Conservation (phyloP, 2,329 filamentous ascomycete species). For the Westerdykella aurantiaca region DNA sequence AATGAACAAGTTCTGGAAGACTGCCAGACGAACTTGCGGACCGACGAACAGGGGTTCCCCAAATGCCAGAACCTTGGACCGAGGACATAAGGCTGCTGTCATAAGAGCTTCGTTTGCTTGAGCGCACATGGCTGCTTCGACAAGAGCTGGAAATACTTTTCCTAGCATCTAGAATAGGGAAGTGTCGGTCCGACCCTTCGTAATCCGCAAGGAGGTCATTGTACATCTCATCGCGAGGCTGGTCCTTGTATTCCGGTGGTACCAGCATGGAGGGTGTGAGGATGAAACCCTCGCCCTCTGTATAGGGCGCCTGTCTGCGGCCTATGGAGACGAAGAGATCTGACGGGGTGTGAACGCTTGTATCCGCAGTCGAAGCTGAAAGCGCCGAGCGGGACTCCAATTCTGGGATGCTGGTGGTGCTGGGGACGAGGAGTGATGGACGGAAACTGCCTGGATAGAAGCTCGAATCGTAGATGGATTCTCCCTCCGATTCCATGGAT, state of each 20-base stretch:
- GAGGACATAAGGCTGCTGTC: slow-evolving; percentile 51
- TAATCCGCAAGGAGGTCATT: slow-evolving; percentile 39
- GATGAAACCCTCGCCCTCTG: slow-evolving; percentile 30
- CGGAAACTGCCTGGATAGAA: slow-evolving; percentile 19
- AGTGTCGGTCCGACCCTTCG: slow-evolving; percentile 44
- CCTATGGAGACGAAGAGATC: slow-evolving; percentile 15
- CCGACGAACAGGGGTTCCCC: slow-evolving; percentile 31
- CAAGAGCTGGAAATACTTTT: slow-evolving; percentile 38
- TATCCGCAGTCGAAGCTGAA: slow-evolving; percentile 28
- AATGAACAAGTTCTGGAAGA: slow-evolving; percentile 36
- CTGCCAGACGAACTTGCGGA: slow-evolving; percentile 37
- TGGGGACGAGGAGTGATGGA: slow-evolving; percentile 25
- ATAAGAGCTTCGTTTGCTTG: slow-evolving; percentile 53
- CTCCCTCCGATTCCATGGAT: slow-evolving; percentile 4
- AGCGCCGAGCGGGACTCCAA: slow-evolving; percentile 30
- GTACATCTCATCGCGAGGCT: slow-evolving; percentile 30
- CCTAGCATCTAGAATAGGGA: slow-evolving; percentile 40
- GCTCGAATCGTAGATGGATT: slow-evolving; percentile 6
- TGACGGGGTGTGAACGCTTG: slow-evolving; percentile 24
- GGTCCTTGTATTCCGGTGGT: slow-evolving; percentile 32
- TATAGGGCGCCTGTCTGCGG: slow-evolving; percentile 5
- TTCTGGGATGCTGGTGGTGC: slow-evolving; percentile 26
- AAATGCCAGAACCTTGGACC: slow-evolving; percentile 25
- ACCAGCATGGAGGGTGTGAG: slow-evolving; percentile 35
- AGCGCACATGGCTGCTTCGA: slow-evolving; percentile 47